phyloP scores from a whole-genome alignment of 1,139 yeast genomes.

The Magnusiomyces tetraspermus region DNA sequence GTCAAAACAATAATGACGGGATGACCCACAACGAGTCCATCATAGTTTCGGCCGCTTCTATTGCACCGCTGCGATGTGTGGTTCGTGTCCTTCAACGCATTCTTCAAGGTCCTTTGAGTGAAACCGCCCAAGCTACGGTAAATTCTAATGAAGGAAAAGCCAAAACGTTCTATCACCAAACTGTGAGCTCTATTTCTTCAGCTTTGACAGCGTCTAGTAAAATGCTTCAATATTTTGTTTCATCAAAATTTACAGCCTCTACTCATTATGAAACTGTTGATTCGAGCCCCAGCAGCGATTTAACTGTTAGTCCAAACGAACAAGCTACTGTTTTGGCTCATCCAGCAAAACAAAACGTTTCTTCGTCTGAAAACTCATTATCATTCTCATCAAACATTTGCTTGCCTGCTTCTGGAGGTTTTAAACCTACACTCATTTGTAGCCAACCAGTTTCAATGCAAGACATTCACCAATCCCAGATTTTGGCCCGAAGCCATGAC shows the following conservation, averaged over 20 bases:
- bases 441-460: background rate
- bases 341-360: background rate
- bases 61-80: background rate
- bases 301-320: too few species aligned
- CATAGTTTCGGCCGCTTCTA: background rate
- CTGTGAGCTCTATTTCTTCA: background rate
- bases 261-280: background rate
- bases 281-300: background rate
- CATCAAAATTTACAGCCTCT: background rate
- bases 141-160: background rate
- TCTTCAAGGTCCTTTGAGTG: background rate
- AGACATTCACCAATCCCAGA: background rate
- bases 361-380: background rate
- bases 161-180: background rate
- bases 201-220: background rate
- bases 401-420: background rate
- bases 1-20: background rate
- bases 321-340: too few species aligned
- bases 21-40: background rate
- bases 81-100: background rate
- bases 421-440: background rate
- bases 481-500: background rate
- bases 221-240: background rate
- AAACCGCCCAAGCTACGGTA: background rate
- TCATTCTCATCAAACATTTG: background rate